A percentile compares a stretch with the other conserved stretches of the same genome.
Evolutionary conservation across 2,329 filamentous ascomycete genomes (phyloP).

Genomic region (Aspergillus amoenus): DNA sequence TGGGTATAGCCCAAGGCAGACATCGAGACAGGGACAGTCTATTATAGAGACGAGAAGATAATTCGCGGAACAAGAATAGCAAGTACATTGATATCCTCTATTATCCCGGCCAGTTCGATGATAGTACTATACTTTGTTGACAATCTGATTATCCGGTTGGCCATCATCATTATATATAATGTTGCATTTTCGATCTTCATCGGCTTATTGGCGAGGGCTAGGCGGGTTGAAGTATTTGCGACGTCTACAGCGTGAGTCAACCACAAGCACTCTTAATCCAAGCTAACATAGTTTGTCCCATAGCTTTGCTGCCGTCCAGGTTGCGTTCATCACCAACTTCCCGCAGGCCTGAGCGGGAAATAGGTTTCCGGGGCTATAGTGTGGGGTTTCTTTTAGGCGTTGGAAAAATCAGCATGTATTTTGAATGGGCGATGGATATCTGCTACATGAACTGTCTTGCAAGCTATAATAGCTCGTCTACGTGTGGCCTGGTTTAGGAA

Average conservation of each 20-base stretch:
- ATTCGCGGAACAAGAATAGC: neutral
- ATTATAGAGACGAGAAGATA: slow-evolving; percentile 11
- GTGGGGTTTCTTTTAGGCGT: too few relatives aligned
- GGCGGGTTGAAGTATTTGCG: slow-evolving; percentile 14
- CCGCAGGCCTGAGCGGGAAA: neutral
- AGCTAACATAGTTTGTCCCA: neutral
- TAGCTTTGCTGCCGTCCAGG: slow-evolving; percentile 17
- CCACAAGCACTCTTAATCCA: neutral
- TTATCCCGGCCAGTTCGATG: slow-evolving; percentile 12
- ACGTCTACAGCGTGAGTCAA: slow-evolving; percentile 13
- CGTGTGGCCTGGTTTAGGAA: too few relatives aligned
- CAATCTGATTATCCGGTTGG: neutral
- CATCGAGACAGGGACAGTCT: neutral
- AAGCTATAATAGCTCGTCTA: too few relatives aligned
- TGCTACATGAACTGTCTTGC: too few relatives aligned
- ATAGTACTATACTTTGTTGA: slow-evolving; percentile 10
- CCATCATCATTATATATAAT: slow-evolving; percentile 14
- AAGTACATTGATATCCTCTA: slow-evolving; percentile 1
- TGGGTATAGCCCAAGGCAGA: neutral
- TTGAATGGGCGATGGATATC: too few relatives aligned
- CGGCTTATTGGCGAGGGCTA: slow-evolving; percentile 11
- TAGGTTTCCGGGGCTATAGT: neutral
- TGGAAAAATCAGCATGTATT: too few relatives aligned
- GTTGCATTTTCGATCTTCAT: slow-evolving; percentile 11
- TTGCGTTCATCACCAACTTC: slow-evolving; percentile 13